Evolutionary conservation across 2,329 filamentous ascomycete species (phyloP).

Genomic region (Scytalidium sp.): DNA sequence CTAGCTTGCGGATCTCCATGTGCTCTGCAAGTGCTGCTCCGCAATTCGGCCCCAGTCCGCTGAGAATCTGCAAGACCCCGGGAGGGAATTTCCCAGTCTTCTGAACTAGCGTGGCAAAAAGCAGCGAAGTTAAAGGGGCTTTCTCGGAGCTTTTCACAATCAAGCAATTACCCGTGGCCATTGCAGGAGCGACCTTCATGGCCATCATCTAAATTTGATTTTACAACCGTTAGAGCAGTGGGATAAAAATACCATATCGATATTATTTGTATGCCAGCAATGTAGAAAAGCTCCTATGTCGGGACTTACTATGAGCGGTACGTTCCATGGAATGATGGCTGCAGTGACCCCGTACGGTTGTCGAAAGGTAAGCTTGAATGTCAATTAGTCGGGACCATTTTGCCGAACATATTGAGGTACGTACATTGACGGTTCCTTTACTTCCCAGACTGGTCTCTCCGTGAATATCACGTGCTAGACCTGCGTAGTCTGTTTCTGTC

Average conservation of each 20-base stretch:
- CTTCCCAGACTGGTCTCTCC: slow-evolving; percentile 68
- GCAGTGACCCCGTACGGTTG: slow-evolving; percentile 64
- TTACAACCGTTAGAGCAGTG: slow-evolving; percentile 53
- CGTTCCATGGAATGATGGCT: slow-evolving; percentile 70
- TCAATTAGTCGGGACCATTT: slow-evolving; percentile 57
- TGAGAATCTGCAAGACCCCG: slow-evolving; percentile 34
- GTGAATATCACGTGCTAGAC: slow-evolving; percentile 66
- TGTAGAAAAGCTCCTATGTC: slow-evolving; percentile 64
- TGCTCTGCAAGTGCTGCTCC: slow-evolving; percentile 32
- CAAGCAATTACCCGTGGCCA: slow-evolving; percentile 56
- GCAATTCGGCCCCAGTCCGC: slow-evolving; percentile 33
- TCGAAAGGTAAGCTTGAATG: slow-evolving; percentile 62
- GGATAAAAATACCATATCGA: slow-evolving; percentile 63
- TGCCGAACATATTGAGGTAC: no score
- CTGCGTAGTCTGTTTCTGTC: slow-evolving; percentile 64
- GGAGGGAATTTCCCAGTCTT: slow-evolving; percentile 55
- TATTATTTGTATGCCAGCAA: slow-evolving; percentile 54
- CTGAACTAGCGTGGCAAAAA: slow-evolving; percentile 61
- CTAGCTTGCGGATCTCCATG: slow-evolving; percentile 33
- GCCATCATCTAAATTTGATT: slow-evolving; percentile 59
- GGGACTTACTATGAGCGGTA: slow-evolving; percentile 62
- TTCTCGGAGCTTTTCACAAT: slow-evolving; percentile 63
- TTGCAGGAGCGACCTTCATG: slow-evolving; percentile 68
- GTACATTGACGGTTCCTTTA: slow-evolving; percentile 67
- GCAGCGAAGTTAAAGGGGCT: slow-evolving; percentile 59